Conservation (phyloP, 371 early-diverging fungal genomes). For the Rhizopus microsporus region DNA sequence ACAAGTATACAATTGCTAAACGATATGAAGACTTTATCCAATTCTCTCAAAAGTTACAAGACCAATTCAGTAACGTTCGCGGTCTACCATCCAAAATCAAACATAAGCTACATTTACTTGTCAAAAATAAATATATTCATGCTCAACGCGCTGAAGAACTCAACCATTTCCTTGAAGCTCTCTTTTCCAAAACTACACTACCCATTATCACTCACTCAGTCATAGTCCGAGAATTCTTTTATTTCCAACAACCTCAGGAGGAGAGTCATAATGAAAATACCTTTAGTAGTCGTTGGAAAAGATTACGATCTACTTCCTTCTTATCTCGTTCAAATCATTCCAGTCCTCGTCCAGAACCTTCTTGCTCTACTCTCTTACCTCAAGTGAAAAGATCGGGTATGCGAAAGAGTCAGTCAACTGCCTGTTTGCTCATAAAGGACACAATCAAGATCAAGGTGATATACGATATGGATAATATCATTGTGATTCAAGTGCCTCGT, state of each 20-base stretch:
- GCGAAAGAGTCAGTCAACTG: conserved; percentile 24
- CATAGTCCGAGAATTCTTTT: conserved; percentile 26
- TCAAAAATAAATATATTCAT: conserved; percentile 13
- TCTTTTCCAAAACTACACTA: conserved; percentile 16
- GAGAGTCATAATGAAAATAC: background rate
- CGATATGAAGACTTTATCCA: conserved; percentile 29
- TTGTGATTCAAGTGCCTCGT: conserved; percentile 38
- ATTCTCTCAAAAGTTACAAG: conserved; percentile 27
- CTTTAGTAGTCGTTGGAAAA: conserved; percentile 20
- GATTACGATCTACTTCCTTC: conserved; percentile 26
- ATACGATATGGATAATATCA: conserved; percentile 38
- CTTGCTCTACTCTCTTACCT: conserved; percentile 16
- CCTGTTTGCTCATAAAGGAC: conserved; percentile 6
- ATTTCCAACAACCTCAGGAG: conserved; percentile 3
- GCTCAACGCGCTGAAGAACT: conserved; percentile 27
- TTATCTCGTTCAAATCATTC: conserved; percentile 13
- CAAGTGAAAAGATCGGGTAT: background rate
- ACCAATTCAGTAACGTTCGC: conserved; percentile 16
- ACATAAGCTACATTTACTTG: conserved; percentile 8
- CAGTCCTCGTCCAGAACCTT: conserved; percentile 15
- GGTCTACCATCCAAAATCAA: conserved; percentile 22
- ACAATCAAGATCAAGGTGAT: conserved; percentile 41
- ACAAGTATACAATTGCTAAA: conserved; percentile 16
- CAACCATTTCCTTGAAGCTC: conserved; percentile 18
- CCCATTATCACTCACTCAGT: conserved; percentile 21